A percentile compares a stretch with the other conserved stretches of the same genome.
Evolutionary conservation across 768 basidiomycete genomes (phyloP).

Genomic region (Lyophyllum decastes): DNA sequence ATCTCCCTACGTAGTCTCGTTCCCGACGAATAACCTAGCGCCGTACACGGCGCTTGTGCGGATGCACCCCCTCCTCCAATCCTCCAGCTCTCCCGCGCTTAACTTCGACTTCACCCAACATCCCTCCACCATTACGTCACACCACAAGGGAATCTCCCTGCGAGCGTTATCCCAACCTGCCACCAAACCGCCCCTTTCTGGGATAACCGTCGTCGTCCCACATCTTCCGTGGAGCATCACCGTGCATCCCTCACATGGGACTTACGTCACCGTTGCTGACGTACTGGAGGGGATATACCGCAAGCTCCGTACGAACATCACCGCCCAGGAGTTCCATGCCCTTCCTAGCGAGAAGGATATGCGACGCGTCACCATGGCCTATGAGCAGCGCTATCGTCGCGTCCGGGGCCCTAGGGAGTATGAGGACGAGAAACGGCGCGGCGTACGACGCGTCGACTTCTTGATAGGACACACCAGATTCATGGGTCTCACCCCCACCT

Average conservation of each 20-base stretch:
- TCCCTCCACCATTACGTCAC: constrained; percentile 25
- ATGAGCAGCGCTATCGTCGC: constrained; percentile 45
- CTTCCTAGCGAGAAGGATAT: constrained; percentile 35
- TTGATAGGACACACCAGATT: constrained; percentile 46
- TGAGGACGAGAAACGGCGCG: constrained; percentile 48
- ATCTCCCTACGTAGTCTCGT: background rate
- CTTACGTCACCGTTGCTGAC: constrained; percentile 39
- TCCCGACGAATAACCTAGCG: background rate
- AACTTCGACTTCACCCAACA: constrained; percentile 30
- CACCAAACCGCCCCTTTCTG: constrained; percentile 29
- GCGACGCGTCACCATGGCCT: constrained; percentile 44
- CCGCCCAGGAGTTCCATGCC: constrained; percentile 41
- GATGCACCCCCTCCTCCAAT: constrained; percentile 29
- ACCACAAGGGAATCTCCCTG: constrained; percentile 25
- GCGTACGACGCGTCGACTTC: constrained; percentile 62
- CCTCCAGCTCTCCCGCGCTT: constrained; percentile 20
- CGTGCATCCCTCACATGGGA: constrained; percentile 28
- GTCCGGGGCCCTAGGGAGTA: constrained; percentile 32
- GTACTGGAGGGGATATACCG: constrained; percentile 32
- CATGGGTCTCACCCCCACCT: constrained; percentile 41
- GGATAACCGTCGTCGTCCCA: constrained; percentile 27
- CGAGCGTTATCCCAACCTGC: constrained; percentile 32
- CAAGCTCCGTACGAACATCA: constrained; percentile 42
- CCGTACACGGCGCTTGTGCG: constrained; percentile 2
- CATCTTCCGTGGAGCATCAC: constrained; percentile 37